Conservation (phyloP, 495 filamentous ascomycete species). For the Daldinia loculata region DNA sequence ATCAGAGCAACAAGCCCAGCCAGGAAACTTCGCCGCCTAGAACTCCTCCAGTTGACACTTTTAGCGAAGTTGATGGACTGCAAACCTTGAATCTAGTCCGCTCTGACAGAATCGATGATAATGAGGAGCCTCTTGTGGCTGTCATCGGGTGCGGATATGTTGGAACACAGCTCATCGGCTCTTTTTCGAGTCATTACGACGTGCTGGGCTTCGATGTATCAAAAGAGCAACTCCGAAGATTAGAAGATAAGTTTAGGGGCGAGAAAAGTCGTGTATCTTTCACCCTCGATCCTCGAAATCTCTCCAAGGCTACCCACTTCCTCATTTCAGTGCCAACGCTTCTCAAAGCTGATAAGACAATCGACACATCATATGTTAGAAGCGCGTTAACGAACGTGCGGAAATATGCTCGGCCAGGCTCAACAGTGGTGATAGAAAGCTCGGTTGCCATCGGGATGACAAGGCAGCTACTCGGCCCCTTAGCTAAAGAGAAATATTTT, state of each 20-base stretch:
- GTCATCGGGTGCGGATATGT: slow-evolving; percentile 53
- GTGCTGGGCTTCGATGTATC: slow-evolving; percentile 50
- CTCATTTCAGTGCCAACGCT: slow-evolving; percentile 52
- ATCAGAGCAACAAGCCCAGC: slow-evolving; percentile 11
- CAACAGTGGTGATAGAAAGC: slow-evolving; percentile 50
- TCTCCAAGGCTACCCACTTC: slow-evolving; percentile 46
- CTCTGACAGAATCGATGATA: slow-evolving; percentile 13
- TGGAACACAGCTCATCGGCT: slow-evolving; percentile 45
- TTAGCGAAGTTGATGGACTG: slow-evolving; percentile 8
- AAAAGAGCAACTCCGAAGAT: slow-evolving; percentile 31
- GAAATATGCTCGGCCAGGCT: slow-evolving; percentile 39
- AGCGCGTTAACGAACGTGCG: slow-evolving; percentile 46
- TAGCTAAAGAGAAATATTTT: slow-evolving; percentile 36
- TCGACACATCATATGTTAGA: slow-evolving; percentile 47
- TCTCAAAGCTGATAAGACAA: slow-evolving; percentile 43
- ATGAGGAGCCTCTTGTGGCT: slow-evolving; percentile 46
- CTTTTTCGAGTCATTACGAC: slow-evolving; percentile 44
- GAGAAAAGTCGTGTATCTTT: slow-evolving; percentile 32
- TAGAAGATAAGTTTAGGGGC: slow-evolving; percentile 25
- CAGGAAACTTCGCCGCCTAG: slow-evolving; percentile 32
- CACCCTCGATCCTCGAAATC: slow-evolving; percentile 38
- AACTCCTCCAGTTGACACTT: slow-evolving; percentile 22
- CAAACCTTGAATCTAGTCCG: slow-evolving; percentile 7
- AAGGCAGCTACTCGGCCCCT: slow-evolving; percentile 44
- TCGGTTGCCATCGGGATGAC: slow-evolving; percentile 54